Percentiles rank a stretch among this genome's conserved stretches.
phyloP scores from a whole-genome alignment of 2,329 filamentous ascomycete species.

The Pseudocercospora macadamiae region DNA sequence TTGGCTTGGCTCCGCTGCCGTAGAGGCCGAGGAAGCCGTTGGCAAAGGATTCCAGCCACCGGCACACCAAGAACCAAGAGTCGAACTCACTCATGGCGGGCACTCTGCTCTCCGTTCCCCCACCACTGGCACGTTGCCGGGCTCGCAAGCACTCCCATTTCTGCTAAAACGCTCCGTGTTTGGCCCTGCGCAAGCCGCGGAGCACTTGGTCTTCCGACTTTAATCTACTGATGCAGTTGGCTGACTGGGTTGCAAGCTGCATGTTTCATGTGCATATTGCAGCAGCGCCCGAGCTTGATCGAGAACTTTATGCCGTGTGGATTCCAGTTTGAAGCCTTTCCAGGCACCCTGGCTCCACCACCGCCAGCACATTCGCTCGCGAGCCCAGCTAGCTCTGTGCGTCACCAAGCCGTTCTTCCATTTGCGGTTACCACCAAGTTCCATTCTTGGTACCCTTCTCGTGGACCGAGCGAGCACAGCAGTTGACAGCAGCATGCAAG shows the following conservation, averaged over 20 bases:
- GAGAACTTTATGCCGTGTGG: constrained; percentile 3
- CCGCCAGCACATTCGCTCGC: constrained; percentile 6
- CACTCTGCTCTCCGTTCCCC: no score
- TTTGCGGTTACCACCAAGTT: constrained; percentile 2
- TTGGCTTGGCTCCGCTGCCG: background rate
- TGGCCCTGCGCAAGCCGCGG: background rate
- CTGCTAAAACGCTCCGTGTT: background rate
- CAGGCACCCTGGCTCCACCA: constrained; percentile 5
- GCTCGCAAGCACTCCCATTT: constrained; percentile 7
- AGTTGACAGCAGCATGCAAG: constrained; percentile 16
- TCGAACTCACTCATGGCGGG: no score
- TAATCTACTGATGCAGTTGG: constrained; percentile 5
- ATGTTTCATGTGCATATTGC: constrained; percentile 7
- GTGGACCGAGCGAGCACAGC: constrained; percentile 5
- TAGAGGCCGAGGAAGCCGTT: background rate
- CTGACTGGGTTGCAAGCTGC: constrained; percentile 8
- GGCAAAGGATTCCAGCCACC: constrained; percentile 10
- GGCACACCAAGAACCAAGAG: constrained; percentile 14
- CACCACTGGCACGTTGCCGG: background rate
- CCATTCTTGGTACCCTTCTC: constrained; percentile 3
- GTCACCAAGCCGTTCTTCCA: constrained; percentile 14
- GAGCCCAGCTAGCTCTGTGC: background rate
- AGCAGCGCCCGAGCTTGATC: constrained; percentile 7
- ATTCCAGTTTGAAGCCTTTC: background rate
- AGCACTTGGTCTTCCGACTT: background rate